Conservation (phyloP, 805 yeast genomes). For the Ogataea nakhonphanomensis region DNA sequence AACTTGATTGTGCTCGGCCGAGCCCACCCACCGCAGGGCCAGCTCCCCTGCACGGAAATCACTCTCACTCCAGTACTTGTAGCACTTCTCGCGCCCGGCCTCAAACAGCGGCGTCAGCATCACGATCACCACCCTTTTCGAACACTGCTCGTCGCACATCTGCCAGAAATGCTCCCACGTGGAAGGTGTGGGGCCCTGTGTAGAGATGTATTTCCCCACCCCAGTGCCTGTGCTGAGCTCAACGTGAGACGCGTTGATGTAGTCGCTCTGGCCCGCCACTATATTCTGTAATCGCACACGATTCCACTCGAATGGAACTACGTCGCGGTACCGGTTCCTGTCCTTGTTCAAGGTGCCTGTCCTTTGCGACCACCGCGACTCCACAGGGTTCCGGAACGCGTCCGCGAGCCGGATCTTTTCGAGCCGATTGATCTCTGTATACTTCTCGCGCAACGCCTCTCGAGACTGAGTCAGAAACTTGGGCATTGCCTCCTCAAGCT, state of each 20-base stretch:
- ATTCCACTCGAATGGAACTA: conserved; percentile 63
- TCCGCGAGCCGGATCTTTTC: conserved; percentile 20
- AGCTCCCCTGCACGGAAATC: conserved; percentile 8
- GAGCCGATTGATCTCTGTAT: conserved; percentile 10
- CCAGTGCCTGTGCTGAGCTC: conserved; percentile 15
- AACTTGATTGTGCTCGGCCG: conserved; percentile 1
- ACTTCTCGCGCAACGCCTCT: conserved; percentile 21
- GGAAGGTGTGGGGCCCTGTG: conserved; percentile 58
- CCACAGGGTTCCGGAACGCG: conserved; percentile 14
- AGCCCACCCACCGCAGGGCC: conserved; percentile 11
- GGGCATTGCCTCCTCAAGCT: conserved; percentile 12
- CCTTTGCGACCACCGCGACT: conserved; percentile 19
- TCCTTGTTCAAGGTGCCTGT: conserved; percentile 14
- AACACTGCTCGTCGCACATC: conserved; percentile 29
- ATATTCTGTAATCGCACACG: conserved; percentile 41
- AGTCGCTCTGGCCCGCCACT: conserved; percentile 27
- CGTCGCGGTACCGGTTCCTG: conserved; percentile 59
- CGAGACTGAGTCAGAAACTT: conserved; percentile 21
- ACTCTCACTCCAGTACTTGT: conserved; percentile 36
- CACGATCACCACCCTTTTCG: conserved; percentile 44
- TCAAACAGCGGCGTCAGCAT: conserved; percentile 71
- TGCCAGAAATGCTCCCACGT: conserved; percentile 49
- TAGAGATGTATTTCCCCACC: conserved; percentile 50
- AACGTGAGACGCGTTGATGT: conserved; percentile 38
- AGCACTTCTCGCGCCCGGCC: conserved; percentile 38